These are phyloP conservation scores for Ceratobasidium papillatum DNA, from an alignment of 1,284 basidiomycete species.

Conservation along the genomic window DNA sequence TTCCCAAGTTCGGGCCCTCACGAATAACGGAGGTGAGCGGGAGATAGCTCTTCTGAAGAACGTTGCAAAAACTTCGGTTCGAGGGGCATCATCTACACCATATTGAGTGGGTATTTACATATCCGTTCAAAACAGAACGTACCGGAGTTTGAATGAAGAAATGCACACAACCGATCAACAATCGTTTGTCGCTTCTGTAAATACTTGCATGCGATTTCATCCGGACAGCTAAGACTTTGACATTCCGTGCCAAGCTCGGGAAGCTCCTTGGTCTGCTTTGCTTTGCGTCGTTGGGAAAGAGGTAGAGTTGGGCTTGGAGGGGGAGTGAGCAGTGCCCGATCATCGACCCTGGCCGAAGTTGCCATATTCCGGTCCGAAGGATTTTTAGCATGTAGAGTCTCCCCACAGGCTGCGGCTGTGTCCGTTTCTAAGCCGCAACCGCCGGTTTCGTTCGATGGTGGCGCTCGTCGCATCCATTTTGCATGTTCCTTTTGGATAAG, in stretches of 20 bases:
- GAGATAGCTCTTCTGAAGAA: constrained; percentile 34
- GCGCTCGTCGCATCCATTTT: constrained; percentile 22
- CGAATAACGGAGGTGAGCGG: constrained; percentile 32
- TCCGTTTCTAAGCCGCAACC: constrained; percentile 18
- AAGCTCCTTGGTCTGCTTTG: not conserved
- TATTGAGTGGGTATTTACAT: not conserved
- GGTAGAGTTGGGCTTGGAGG: constrained; percentile 32
- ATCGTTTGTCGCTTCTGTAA: constrained; percentile 23
- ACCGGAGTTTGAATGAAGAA: constrained; percentile 20
- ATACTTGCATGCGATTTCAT: not conserved
- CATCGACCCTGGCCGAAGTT: constrained; percentile 1
- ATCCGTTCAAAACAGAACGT: not conserved
- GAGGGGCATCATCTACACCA: not conserved
- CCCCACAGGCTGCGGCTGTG: not conserved
- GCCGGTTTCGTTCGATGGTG: not conserved
- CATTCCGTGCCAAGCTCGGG: not conserved
- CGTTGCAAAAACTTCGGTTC: constrained; percentile 33
- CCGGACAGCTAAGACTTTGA: constrained; percentile 6
- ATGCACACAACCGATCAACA: constrained; percentile 19
- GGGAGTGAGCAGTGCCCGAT: constrained; percentile 30
- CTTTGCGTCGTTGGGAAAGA: not conserved
- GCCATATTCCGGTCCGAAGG: not conserved
- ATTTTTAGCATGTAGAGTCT: not conserved
- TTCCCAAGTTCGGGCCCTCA: constrained; percentile 38
- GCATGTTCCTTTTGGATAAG: constrained; percentile 33